Evolutionary conservation across 257 asterid genomes (phyloP).

Genomic region (Plantago ovata): DNA sequence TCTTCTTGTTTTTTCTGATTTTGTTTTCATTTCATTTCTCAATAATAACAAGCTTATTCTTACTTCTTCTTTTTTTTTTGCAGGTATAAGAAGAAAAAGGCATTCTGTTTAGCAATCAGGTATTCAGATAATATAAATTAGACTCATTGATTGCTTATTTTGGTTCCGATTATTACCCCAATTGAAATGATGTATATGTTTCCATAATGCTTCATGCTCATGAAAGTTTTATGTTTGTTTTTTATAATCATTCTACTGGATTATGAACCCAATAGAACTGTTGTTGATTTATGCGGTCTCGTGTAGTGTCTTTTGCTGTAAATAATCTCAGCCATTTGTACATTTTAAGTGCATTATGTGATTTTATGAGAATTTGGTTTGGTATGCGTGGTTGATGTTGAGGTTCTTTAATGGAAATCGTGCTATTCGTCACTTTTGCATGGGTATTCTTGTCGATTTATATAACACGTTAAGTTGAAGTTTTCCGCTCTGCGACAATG

Average conservation of each 20-base stretch:
- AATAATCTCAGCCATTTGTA: background rate
- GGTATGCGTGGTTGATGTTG: background rate
- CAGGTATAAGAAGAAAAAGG: no score
- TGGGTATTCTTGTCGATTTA: background rate
- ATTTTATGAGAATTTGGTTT: background rate
- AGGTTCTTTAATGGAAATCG: background rate
- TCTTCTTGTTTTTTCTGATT: no score
- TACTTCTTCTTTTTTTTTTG: no score
- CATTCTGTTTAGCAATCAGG: no score
- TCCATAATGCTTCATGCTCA: no score
- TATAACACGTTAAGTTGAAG: background rate
- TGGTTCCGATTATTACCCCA: no score
- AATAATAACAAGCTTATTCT: no score
- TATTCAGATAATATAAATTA: no score
- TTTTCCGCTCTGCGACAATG: background rate
- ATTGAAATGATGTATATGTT: no score
- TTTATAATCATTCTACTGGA: background rate
- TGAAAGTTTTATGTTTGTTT: background rate
- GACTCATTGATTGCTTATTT: no score
- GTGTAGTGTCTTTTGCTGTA: background rate
- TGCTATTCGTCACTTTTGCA: background rate
- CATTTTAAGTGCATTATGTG: background rate
- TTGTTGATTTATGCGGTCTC: slow-evolving; percentile 11
- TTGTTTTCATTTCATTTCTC: no score
- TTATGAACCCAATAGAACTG: background rate